A percentile compares a stretch with the other conserved stretches of the same genome.
These are phyloP conservation scores for Triticum aestivum DNA, from an alignment of 176 grass and related monocot species.

Conservation along the genomic window IWGSC_CS_RefSeq_v2.1 NC_057814.1:220418633-220419132, in stretches of 20 bases:
- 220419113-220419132: not conserved
- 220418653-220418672: too few species aligned
- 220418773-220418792: too few species aligned
- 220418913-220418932: not conserved
- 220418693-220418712: too few species aligned
- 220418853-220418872: not conserved
- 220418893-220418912: not conserved
- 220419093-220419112: not conserved
- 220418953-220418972: not conserved
- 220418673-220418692: too few species aligned
- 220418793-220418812: not conserved
- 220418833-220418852: not conserved
- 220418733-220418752: too few species aligned
- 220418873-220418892: too few species aligned
- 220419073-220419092: not conserved
- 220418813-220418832: not conserved
- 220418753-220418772: too few species aligned
- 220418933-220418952: not conserved
- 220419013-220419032: not conserved
- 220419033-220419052: not conserved
- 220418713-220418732: too few species aligned
- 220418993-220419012: not conserved
- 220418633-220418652: too few species aligned
- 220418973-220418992: not conserved
- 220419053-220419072: not conserved